A percentile compares a stretch with the other conserved stretches of the same genome.
Evolutionary conservation across 495 filamentous ascomycete genomes (phyloP).

Genomic region (Sabuloglossum arenarium): DNA sequence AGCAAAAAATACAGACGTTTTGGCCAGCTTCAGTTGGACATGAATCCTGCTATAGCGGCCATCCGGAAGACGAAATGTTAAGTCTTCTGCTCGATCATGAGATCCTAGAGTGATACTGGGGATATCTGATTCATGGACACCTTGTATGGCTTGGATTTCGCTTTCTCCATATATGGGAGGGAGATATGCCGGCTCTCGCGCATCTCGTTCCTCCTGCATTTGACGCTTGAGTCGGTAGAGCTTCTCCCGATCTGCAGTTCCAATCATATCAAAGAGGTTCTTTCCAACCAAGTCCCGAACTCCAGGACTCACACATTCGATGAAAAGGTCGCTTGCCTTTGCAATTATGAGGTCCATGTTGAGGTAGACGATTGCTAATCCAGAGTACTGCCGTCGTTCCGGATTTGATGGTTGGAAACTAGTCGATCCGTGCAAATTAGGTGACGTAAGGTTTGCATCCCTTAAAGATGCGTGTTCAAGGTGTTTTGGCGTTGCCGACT

Average conservation of each 20-base stretch:
- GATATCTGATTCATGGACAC: conserved; percentile 21
- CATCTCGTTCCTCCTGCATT: conserved; percentile 17
- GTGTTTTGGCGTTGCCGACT: background rate
- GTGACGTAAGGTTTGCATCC: background rate
- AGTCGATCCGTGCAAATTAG: background rate
- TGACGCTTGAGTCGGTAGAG: conserved; percentile 14
- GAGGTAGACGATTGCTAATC: conserved; percentile 12
- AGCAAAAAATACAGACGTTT: conserved; percentile 15
- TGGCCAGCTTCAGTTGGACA: conserved; percentile 15
- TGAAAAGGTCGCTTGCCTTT: conserved; percentile 16
- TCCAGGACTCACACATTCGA: conserved; percentile 10
- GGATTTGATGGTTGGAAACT: background rate
- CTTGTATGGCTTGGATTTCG: conserved; percentile 15
- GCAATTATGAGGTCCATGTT: conserved; percentile 20
- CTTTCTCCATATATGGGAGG: conserved; percentile 15
- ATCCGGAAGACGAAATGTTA: conserved; percentile 14
- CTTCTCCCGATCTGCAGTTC: conserved; percentile 6
- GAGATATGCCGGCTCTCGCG: conserved; percentile 20
- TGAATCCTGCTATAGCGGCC: conserved; percentile 13
- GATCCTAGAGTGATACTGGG: conserved; percentile 27
- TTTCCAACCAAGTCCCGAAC: conserved; percentile 13
- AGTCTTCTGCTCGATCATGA: conserved; percentile 12
- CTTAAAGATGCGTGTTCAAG: background rate
- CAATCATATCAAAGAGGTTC: conserved; percentile 14
- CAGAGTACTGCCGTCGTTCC: background rate